Evolutionary conservation across 805 yeast species (phyloP).

Genomic region (Wickerhamomyces chaumierensis): DNA sequence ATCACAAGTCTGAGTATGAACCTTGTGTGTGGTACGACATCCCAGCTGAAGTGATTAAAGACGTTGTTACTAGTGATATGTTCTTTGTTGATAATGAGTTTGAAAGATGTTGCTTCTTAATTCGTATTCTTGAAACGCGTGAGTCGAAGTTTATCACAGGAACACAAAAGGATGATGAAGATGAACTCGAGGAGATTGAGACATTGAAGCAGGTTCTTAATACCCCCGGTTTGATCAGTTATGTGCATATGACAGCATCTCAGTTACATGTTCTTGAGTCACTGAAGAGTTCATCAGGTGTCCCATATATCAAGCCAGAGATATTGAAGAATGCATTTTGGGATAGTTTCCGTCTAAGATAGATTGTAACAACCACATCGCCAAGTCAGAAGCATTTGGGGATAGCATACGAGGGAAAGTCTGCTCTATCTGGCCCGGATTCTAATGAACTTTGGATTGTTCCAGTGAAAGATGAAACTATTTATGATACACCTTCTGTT

Average conservation of each 20-base stretch:
- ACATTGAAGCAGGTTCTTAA: constrained; percentile 25
- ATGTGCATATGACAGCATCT: constrained; percentile 32
- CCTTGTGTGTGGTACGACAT: constrained; percentile 35
- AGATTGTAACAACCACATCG: constrained; percentile 19
- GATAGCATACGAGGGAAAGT: not conserved
- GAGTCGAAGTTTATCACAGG: too few species aligned
- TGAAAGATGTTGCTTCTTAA: constrained; percentile 40
- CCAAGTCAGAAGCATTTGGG: constrained; percentile 3
- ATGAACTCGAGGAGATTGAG: constrained; percentile 9
- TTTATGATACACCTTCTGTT: constrained; percentile 31
- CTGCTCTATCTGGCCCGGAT: constrained; percentile 12
- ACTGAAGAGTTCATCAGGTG: constrained; percentile 25
- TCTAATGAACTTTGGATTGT: constrained; percentile 26
- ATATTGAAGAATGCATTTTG: constrained; percentile 37
- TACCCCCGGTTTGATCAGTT: constrained; percentile 30
- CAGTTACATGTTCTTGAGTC: constrained; percentile 32
- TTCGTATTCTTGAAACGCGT: constrained; percentile 29
- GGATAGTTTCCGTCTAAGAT: constrained; percentile 30
- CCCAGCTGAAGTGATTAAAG: constrained; percentile 30
- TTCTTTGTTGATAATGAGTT: constrained; percentile 45
- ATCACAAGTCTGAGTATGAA: not conserved
- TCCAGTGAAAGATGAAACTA: constrained; percentile 36
- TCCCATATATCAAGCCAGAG: constrained; percentile 25
- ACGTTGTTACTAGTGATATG: constrained; percentile 35
- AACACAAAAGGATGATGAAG: constrained; percentile 1